These are phyloP conservation scores for Acacia acuminata DNA, from an alignment of 306 rosid species.

Conservation along the genomic window DNA sequence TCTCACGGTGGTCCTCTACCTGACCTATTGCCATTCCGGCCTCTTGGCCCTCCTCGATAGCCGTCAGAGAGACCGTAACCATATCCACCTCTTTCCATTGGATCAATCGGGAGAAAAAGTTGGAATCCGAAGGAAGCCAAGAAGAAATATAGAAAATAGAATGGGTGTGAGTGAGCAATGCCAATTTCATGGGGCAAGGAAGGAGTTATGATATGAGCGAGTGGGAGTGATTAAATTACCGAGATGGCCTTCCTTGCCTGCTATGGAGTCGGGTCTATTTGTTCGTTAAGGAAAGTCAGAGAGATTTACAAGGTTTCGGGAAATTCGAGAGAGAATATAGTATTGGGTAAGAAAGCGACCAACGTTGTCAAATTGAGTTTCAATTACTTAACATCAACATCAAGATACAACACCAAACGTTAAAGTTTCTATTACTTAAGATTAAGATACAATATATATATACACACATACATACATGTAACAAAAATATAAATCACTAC, in stretches of 20 bases:
- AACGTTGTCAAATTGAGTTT: too few species aligned
- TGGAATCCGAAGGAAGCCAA: background rate
- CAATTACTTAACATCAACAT: too few species aligned
- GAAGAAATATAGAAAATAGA: too few species aligned
- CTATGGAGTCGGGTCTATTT: background rate
- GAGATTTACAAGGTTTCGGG: background rate
- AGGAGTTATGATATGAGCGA: too few species aligned
- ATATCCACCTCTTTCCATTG: background rate
- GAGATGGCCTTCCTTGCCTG: background rate
- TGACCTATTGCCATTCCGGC: background rate
- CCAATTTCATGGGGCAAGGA: too few species aligned
- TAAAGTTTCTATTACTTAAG: too few species aligned
- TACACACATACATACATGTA: too few species aligned
- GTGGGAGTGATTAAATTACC: background rate
- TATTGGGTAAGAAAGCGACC: background rate
- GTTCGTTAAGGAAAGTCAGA: background rate
- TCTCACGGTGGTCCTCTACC: background rate
- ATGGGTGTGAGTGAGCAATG: background rate
- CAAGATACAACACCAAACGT: too few species aligned
- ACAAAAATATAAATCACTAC: too few species aligned
- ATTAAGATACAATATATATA: too few species aligned
- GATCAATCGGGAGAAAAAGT: background rate
- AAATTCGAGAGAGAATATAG: background rate
- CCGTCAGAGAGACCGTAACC: background rate
- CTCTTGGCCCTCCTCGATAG: background rate